A percentile compares a stretch with the other conserved stretches of the same genome.
Conservation (phyloP, 208 protist species). For the Vickermania ingenoplastis region DNA sequence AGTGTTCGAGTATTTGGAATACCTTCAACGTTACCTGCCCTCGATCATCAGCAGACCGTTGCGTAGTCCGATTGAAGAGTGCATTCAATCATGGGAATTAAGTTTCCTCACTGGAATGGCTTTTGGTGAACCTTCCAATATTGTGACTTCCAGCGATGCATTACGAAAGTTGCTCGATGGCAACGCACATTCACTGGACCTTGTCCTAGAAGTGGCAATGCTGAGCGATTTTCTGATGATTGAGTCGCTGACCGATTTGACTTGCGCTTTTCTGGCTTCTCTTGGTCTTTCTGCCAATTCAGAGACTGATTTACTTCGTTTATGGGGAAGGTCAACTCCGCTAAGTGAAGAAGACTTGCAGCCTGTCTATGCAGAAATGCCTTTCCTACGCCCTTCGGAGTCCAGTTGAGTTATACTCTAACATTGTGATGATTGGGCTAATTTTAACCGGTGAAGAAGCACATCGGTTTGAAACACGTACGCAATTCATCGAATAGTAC, state of each 20-base stretch:
- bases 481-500: too few species aligned
- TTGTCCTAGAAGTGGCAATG: constrained; percentile 72
- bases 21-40: constrained; percentile 62
- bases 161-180: constrained; percentile 22
- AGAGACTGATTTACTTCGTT: constrained; percentile 57
- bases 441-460: too few species aligned
- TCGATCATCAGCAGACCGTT: constrained; percentile 73
- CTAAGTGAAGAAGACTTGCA: constrained; percentile 63
- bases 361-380: constrained; percentile 69
- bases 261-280: constrained; percentile 70
- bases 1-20: constrained; percentile 63
- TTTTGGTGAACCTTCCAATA: constrained; percentile 15
- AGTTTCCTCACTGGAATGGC: constrained; percentile 50
- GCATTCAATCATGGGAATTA: constrained; percentile 79
- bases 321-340: constrained; percentile 39
- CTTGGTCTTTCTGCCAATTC: constrained; percentile 42
- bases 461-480: too few species aligned
- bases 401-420: background rate
- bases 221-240: constrained; percentile 81
- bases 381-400: constrained; percentile 42
- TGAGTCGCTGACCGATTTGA: constrained; percentile 66
- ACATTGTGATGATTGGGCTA: too few species aligned
- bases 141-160: constrained; percentile 6
- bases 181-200: constrained; percentile 31
- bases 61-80: constrained; percentile 66